Evolutionary conservation across 306 rosid genomes (phyloP), one percentile per base, ranked within the genome.

Genomic region (Rubus parviflorus): DNA sequence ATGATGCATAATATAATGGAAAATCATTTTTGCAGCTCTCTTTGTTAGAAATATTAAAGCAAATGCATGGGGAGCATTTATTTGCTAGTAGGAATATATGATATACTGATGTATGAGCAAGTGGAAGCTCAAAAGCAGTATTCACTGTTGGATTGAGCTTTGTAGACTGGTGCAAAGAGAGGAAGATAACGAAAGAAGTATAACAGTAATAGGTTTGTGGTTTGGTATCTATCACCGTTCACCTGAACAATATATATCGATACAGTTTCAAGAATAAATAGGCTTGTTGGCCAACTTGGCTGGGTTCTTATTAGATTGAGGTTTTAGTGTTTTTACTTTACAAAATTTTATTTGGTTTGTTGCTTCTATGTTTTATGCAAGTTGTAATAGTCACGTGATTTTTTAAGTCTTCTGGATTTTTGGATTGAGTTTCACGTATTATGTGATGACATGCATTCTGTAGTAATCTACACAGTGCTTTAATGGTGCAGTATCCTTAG

Each of bases 1-100:
- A 57, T 58, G 40, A n/a, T 69, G 37, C 69, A 16, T 77, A 19
- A 16, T 77, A 68, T 16, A 42, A 35, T 22, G 74, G 57, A 60
- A 9, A 40, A 23, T 45, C 19, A 17, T 23, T 45, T 75, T 74
- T 41, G 3, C 38, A 53, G 30, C 49, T 38, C 35, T 72, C 46
- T 72, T 70, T 14, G 23, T 3, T 51, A 22, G n/a, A 37, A 63
- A 47, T 11, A 43, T 22, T 15, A 46, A 23, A 3, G 42, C 56
- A 69, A 69, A 10, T 43, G 10, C 22, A 42, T 67, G 17, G 10
- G 10, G 52, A 13, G 30, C 14, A 5, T 30, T 30, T 17, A 41
- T 65, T 22, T 45, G 45, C 54, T 68, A 12, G n/a, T 43, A 47
- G 73, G 57, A 20, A 22, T 13, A 68, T 68, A 13, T 20, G 0